phyloP scores from a whole-genome alignment of 768 basidiomycete species.

The Tulasnella sp. region DNA sequence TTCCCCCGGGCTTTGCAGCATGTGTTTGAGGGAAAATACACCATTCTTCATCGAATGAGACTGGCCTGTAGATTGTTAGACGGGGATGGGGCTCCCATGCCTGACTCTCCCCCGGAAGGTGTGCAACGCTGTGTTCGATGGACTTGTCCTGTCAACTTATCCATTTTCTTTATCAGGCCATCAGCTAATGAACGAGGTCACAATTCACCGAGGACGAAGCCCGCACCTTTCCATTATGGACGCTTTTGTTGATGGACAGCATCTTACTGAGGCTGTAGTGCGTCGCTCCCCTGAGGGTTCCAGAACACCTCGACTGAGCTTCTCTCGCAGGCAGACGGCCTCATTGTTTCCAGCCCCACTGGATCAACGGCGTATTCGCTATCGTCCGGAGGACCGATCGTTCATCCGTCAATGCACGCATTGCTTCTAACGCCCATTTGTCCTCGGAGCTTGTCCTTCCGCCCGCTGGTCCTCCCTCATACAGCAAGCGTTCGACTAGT shows the following conservation, averaged over 20 bases:
- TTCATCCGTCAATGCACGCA: slow-evolving; percentile 86
- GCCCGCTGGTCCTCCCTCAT: slow-evolving; percentile 82
- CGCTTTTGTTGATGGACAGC: slow-evolving; percentile 89
- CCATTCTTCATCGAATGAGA: slow-evolving; percentile 85
- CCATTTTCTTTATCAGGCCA: slow-evolving; percentile 52
- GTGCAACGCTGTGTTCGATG: not conserved
- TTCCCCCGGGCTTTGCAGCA: slow-evolving; percentile 75
- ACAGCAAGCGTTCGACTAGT: slow-evolving; percentile 37
- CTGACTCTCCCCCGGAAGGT: slow-evolving; percentile 7
- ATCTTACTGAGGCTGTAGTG: slow-evolving; percentile 92
- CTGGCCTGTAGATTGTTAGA: slow-evolving; percentile 76
- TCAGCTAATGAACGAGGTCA: slow-evolving; percentile 98
- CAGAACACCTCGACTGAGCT: not conserved
- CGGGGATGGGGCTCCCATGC: slow-evolving; percentile 51
- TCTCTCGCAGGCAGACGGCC: slow-evolving; percentile 70
- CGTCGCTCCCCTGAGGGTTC: slow-evolving; percentile 36
- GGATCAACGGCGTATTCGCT: slow-evolving; percentile 96
- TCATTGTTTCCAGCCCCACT: slow-evolving; percentile 93
- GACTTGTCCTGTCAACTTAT: not conserved
- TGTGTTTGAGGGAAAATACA: slow-evolving; percentile 73
- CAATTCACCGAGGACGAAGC: slow-evolving; percentile 85
- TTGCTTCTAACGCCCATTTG: slow-evolving; percentile 94
- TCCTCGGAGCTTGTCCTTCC: slow-evolving; percentile 85
- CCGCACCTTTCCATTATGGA: slow-evolving; percentile 92
- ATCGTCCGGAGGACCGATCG: slow-evolving; percentile 92